Evolutionary conservation across 306 rosid species (phyloP), one percentile per base, ranked within the genome.

Genomic region (Vigna radiata): DNA sequence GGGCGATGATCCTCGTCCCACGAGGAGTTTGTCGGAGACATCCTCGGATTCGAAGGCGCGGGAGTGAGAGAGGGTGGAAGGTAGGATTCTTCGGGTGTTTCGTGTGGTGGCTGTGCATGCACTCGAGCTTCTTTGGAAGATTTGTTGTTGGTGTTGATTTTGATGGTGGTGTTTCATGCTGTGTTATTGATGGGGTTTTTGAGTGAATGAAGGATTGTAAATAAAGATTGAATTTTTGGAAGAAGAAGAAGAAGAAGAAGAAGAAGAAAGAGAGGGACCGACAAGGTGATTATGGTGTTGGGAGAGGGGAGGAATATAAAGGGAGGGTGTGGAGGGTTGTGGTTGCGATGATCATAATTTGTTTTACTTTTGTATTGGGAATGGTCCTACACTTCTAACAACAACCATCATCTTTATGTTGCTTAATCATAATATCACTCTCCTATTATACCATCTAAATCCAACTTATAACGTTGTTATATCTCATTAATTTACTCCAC

Each of bases 241-340:
- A 66, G 67, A 33, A 1, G 37, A 33, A 5, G 37, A 66, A 36
- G 15, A 44, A 44, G 48, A 44, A 53, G 81, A 44, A 68, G 43
- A 50, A 63, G 50, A 56, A 63, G 60, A 23, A 27, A 27, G 70
- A 49, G 61, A 9, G 85, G 68, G 80, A 82, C 85, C 88, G 95
- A 90, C 98, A 91, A 75, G 83, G 90, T 87, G 92, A 94, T 91
- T 72, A 90, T 90, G 50, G 85, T 89, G 96, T 87, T 85, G 76
- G 90, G 87, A 36, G 76, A 39, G 82, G 58, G 62, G 80, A 83
- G 49, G 81, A 83, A 87, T 88, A 87, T 89, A 93, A 89, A 93
- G 97, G 87, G 83, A 10, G 84, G 44, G 72, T 48, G 80, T 87
- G 97, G 88, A 89, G 86, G 91, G 71, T 87, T 87, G 88, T 85